phyloP scores from a whole-genome alignment of 495 filamentous ascomycete genomes.

The Podospora pseudopauciseta region DNA sequence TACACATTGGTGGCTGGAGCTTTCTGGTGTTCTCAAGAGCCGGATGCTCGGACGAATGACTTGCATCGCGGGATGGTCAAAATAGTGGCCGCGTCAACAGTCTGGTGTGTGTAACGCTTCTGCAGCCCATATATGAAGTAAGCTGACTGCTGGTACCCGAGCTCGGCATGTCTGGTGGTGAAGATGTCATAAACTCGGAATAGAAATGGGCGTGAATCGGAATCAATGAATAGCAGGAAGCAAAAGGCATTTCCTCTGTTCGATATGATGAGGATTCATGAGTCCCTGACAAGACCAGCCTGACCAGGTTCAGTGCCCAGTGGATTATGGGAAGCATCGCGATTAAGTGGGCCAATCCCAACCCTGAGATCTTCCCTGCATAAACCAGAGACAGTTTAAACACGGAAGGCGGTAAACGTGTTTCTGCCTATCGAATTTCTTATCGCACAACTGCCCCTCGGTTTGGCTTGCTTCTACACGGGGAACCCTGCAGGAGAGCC shows the following conservation, averaged over 20 bases:
- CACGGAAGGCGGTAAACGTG: slow-evolving; percentile 9
- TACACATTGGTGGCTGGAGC: neutral
- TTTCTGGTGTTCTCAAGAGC: neutral
- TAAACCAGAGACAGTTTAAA: neutral
- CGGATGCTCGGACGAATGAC: neutral
- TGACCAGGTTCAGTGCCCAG: neutral
- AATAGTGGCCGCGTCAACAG: neutral
- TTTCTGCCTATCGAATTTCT: slow-evolving; percentile 16
- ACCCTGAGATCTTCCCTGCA: neutral
- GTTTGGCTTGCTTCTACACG: neutral
- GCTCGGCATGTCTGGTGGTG: neutral
- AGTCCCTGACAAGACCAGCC: too few relatives aligned
- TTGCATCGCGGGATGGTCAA: neutral
- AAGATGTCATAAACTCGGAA: neutral
- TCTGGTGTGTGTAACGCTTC: neutral
- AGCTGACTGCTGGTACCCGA: neutral
- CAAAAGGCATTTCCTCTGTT: too few relatives aligned
- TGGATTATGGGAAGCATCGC: neutral
- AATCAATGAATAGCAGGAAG: neutral
- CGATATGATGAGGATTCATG: too few relatives aligned
- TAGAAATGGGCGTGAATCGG: neutral
- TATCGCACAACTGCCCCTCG: slow-evolving; percentile 11
- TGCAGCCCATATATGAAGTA: neutral
- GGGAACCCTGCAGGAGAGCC: neutral
- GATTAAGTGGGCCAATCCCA: neutral